Percentiles rank a stretch among this genome's conserved stretches.
These are phyloP conservation scores for Xanthoparmelia taractica DNA, from an alignment of 495 filamentous ascomycete genomes.

Conservation along the genomic window DNA sequence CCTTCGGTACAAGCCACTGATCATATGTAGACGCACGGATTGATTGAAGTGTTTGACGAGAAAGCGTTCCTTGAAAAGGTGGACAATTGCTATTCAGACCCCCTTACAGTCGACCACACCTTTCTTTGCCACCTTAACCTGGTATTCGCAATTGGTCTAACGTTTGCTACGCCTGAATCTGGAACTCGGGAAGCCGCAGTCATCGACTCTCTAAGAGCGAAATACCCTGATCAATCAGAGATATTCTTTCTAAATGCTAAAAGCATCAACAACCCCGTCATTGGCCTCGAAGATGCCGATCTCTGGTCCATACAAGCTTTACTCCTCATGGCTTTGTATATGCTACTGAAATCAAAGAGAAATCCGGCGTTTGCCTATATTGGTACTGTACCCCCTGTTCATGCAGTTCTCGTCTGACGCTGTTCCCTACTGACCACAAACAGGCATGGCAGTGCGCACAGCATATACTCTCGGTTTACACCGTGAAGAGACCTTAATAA, in stretches of 20 bases:
- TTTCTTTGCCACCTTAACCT: conserved; percentile 51
- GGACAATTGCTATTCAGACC: conserved; percentile 46
- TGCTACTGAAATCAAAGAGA: conserved; percentile 47
- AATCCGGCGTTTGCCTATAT: conserved; percentile 54
- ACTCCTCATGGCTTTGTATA: conserved; percentile 53
- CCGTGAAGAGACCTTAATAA: conserved; percentile 51
- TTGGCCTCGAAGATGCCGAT: conserved; percentile 54
- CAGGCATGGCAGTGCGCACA: conserved; percentile 57
- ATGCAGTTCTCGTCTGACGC: conserved; percentile 16
- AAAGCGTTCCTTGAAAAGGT: conserved; percentile 41
- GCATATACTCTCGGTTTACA: conserved; percentile 55
- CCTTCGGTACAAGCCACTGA: not conserved
- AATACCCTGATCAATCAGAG: conserved; percentile 45
- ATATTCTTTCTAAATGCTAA: conserved; percentile 53
- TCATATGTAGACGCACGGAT: conserved; percentile 43
- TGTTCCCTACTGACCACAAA: not conserved
- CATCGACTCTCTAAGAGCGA: conserved; percentile 43
- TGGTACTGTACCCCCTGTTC: conserved; percentile 31
- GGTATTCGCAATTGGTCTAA: conserved; percentile 51
- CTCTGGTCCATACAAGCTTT: conserved; percentile 58
- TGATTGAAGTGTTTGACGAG: conserved; percentile 49
- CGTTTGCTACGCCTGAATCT: conserved; percentile 45
- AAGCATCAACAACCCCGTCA: conserved; percentile 44
- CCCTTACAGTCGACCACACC: conserved; percentile 39
- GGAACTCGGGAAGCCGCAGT: conserved; percentile 42